Evolutionary conservation across 768 basidiomycete species (phyloP).

Genomic region (Hygrophorus pudorinus): DNA sequence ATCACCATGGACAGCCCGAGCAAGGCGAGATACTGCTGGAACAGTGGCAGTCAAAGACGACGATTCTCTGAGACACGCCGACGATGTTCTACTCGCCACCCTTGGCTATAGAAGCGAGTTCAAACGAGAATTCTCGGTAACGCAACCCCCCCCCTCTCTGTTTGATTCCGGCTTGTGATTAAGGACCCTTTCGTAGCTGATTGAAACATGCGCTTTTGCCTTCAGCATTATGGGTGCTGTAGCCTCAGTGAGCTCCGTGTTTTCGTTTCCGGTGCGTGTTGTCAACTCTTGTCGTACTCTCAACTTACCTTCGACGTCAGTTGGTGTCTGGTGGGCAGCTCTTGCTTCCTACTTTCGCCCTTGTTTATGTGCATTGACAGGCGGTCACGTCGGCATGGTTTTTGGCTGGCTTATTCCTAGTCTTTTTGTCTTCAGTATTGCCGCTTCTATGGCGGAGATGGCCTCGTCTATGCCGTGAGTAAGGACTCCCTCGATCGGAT

Average conservation of each 20-base stretch:
- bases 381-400: constrained; percentile 70
- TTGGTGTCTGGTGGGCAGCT: constrained; percentile 41
- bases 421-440: constrained; percentile 57
- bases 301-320: no score
- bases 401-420: constrained; percentile 71
- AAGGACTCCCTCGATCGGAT: neutral
- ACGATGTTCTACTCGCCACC: constrained; percentile 49
- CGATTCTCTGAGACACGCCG: constrained; percentile 22
- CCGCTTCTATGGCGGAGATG: constrained; percentile 64
- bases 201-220: constrained; percentile 57
- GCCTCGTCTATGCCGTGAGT: constrained; percentile 71
- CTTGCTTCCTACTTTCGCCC: neutral
- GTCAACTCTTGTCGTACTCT: no score
- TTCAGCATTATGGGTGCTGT: constrained; percentile 63
- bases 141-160: neutral
- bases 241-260: constrained; percentile 56
- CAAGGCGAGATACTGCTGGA: no score
- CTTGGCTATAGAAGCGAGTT: constrained; percentile 69
- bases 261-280: constrained; percentile 36
- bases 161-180: neutral
- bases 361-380: constrained; percentile 19
- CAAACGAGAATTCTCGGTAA: constrained; percentile 63
- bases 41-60: constrained; percentile 5
- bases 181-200: constrained; percentile 22
- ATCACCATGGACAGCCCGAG: no score